Base-by-base conservation (phyloP, 1,284 basidiomycete species). In the Ceratobasidium sp. region DNA sequence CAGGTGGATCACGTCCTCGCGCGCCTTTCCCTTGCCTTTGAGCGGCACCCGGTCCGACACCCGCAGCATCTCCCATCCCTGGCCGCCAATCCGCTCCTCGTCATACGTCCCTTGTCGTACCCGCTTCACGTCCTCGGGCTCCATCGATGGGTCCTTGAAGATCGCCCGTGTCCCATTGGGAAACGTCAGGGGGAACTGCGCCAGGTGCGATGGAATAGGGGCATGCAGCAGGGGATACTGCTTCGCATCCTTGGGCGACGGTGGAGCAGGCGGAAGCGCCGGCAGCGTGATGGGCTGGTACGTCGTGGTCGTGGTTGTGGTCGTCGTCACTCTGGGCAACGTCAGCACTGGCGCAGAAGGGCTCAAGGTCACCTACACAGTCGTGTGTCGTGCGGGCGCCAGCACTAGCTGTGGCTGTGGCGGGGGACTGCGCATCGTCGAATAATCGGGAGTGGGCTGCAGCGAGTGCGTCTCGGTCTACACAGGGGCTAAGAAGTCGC, bases 281-380 rank as follows among this genome's bases (percentile, higher is more conserved):
- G 89, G 91, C 17, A 93, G 77, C 56, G 86, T 87, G 73, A 93
- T 91, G 38, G 92, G 92, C 70, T 90, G 88, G 79, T 93, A 92
- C 22, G 88, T 87, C 1, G 91, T 93, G 1, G 90, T 92, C 4
- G 90, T 94, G 6, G 87, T 94, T 22, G 89, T 94, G 57, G 88
- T 94, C 72, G 88, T 94, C 77, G 88, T 90, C 77, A 91, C 91
- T 73, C 92, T 94, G 70, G 31, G 72, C 20, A 40, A 34, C 27
- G 40, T 27, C 43, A 38, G 52, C 38, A 29, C 32, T 34, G 38
- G 13, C 27, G 40, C 27, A 38, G n/a, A 27, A 42, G 34, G 10
- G 12, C 22, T 29, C 34, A 1, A 25, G 29, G 15, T 25, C 7
- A 72, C 72, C 56, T 71, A 73, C 72, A 73, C 72, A 25, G 72